These are phyloP conservation scores for Talaromyces thailandensis DNA, from an alignment of 495 filamentous ascomycete species.

Conservation along the genomic window DNA sequence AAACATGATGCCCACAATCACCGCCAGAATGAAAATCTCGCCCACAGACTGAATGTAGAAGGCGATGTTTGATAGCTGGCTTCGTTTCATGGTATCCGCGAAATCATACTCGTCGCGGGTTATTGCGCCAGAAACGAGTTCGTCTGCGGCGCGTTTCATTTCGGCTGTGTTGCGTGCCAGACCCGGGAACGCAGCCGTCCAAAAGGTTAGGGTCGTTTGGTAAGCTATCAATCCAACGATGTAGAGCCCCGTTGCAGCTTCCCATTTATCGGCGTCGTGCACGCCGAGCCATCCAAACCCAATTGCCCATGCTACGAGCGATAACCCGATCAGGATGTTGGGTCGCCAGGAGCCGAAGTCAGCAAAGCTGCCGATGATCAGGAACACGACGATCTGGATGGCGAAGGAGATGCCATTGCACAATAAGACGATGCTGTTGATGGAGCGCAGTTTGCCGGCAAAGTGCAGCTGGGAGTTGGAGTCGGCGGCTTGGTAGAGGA, in stretches of 20 bases:
- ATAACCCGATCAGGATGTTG: conserved; percentile 31
- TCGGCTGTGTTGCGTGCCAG: conserved; percentile 37
- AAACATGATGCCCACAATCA: conserved; percentile 57
- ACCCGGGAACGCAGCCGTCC: conserved; percentile 39
- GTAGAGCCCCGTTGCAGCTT: conserved; percentile 38
- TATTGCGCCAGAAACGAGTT: conserved; percentile 42
- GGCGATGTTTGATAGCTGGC: conserved; percentile 48
- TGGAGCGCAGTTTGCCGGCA: conserved; percentile 30
- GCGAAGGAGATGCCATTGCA: conserved; percentile 43
- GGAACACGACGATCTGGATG: conserved; percentile 41
- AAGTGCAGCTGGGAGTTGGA: conserved; percentile 39
- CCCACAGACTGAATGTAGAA: conserved; percentile 54
- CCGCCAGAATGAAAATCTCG: conserved; percentile 51
- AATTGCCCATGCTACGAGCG: conserved; percentile 37
- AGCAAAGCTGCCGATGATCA: conserved; percentile 39
- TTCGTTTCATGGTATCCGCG: conserved; percentile 54
- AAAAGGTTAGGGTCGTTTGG: conserved; percentile 39
- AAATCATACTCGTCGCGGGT: conserved; percentile 50
- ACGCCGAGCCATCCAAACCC: conserved; percentile 40
- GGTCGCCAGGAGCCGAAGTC: conserved; percentile 38
- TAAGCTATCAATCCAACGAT: conserved; percentile 39
- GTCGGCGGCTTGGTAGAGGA: conserved; percentile 48
- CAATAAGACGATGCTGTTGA: conserved; percentile 38
- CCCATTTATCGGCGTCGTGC: conserved; percentile 35
- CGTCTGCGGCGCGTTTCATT: conserved; percentile 43